Evolutionary conservation across 345 rosid genomes (phyloP).

Genomic region (Citrus mangshanensis): DNA sequence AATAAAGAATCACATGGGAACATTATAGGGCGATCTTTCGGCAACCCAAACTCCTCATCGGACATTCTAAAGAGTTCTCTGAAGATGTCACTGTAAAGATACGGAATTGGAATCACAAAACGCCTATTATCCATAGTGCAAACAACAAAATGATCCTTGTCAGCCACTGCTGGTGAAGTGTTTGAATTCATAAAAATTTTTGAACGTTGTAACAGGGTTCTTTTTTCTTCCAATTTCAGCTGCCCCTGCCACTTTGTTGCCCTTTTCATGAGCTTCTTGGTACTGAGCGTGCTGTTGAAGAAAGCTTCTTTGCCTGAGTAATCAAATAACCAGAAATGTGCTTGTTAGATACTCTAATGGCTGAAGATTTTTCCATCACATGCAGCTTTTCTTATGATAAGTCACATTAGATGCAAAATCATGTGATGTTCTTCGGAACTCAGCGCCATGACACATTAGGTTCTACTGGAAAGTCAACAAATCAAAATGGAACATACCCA

Average conservation of each 20-base stretch:
- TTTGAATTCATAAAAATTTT: background rate
- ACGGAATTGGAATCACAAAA: slow-evolving; percentile 10
- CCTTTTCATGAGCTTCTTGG: slow-evolving; percentile 21
- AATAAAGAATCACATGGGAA: slow-evolving; percentile 17
- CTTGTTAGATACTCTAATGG: background rate
- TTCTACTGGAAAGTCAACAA: background rate
- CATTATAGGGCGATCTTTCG: background rate
- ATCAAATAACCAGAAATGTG: background rate
- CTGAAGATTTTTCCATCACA: background rate
- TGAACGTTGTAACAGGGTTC: background rate
- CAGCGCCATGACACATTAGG: background rate
- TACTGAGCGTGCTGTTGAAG: slow-evolving; percentile 1
- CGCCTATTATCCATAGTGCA: background rate
- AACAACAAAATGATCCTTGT: slow-evolving; percentile 5
- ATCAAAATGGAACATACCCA: background rate
- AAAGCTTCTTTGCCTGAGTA: background rate
- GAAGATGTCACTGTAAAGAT: background rate
- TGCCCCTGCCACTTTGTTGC: slow-evolving; percentile 26
- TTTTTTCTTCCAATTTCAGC: slow-evolving; percentile 1
- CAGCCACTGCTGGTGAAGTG: background rate
- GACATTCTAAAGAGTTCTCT: slow-evolving; percentile 12
- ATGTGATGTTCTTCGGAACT: background rate
- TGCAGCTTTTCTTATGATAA: background rate
- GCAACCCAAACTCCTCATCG: slow-evolving; percentile 13
- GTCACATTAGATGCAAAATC: background rate